Conservation (phyloP, 1,139 yeast species). For the Zygoascus hellenicus region DNA sequence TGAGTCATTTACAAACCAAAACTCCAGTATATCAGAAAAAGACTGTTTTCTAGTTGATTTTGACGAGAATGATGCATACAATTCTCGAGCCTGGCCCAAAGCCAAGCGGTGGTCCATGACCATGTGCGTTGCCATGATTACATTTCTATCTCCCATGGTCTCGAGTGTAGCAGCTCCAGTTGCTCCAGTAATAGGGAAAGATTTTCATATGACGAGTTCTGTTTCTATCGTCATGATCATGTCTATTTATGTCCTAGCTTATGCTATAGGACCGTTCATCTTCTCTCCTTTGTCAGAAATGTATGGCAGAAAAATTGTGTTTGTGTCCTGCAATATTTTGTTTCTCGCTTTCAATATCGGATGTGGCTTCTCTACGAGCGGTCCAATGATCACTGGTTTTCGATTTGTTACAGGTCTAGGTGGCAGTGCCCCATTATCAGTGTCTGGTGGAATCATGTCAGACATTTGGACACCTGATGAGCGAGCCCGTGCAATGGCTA, state of each 20-base stretch:
- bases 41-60: constrained; percentile 59
- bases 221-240: constrained; percentile 45
- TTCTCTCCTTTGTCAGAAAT: constrained; percentile 58
- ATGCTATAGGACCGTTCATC: constrained; percentile 57
- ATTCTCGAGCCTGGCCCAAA: constrained; percentile 54
- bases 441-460: constrained; percentile 62
- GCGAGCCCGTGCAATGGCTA: constrained; percentile 52
- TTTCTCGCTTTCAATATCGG: constrained; percentile 50
- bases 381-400: constrained; percentile 47
- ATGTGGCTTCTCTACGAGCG: constrained; percentile 49
- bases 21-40: background rate
- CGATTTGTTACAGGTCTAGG: constrained; percentile 58
- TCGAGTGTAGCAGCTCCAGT: constrained; percentile 59
- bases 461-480: constrained; percentile 49
- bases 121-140: constrained; percentile 45
- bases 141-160: constrained; percentile 53
- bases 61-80: constrained; percentile 54
- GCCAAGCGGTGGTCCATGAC: constrained; percentile 41
- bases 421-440: constrained; percentile 57
- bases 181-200: constrained; percentile 39
- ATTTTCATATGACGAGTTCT: constrained; percentile 37
- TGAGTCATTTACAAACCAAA: background rate
- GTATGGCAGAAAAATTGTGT: constrained; percentile 49
- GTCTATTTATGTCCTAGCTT: constrained; percentile 53
- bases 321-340: constrained; percentile 46